Percentiles rank a stretch among this genome's conserved stretches.
These are phyloP conservation scores for Trichoderma sp. DNA, from an alignment of 2,329 filamentous ascomycete genomes.

Conservation along the genomic window DNA sequence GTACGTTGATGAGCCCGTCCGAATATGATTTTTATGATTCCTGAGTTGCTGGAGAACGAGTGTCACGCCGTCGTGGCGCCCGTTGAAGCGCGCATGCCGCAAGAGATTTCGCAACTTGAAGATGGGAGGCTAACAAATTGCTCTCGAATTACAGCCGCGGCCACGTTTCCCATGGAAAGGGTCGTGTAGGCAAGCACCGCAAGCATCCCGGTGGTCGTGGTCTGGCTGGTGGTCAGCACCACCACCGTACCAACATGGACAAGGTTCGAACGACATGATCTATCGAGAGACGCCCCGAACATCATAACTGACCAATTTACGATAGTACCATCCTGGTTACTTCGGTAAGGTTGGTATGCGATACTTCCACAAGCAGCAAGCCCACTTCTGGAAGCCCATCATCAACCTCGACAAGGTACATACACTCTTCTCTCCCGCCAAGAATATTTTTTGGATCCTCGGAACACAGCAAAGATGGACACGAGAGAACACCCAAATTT, in stretches of 20 bases:
- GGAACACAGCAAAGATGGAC: not conserved
- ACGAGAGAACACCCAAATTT: not conserved
- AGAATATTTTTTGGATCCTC: slow-evolving; percentile 17
- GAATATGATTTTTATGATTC: slow-evolving; percentile 25
- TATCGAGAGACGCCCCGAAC: slow-evolving; percentile 16
- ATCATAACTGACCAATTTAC: slow-evolving; percentile 34
- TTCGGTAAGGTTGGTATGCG: slow-evolving; percentile 97
- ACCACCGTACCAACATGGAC: slow-evolving; percentile 65
- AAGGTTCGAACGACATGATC: slow-evolving; percentile 66
- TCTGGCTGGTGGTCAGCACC: slow-evolving; percentile 98
- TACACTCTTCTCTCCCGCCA: slow-evolving; percentile 28
- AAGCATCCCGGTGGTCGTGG: slow-evolving; percentile 84
- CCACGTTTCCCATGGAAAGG: slow-evolving; percentile 97
- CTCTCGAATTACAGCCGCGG: slow-evolving; percentile 67
- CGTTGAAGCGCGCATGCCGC: slow-evolving; percentile 20
- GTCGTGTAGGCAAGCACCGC: slow-evolving; percentile 98
- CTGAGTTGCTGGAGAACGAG: slow-evolving; percentile 22
- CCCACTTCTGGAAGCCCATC: slow-evolving; percentile 97
- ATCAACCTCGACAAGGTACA: slow-evolving; percentile 97
- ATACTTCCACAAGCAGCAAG: slow-evolving; percentile 94
- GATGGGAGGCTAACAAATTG: slow-evolving; percentile 26
- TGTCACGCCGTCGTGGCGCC: slow-evolving; percentile 6
- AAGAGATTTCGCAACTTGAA: slow-evolving; percentile 16
- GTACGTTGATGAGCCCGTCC: slow-evolving; percentile 52
- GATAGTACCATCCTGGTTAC: slow-evolving; percentile 93